Evolutionary conservation across 2,329 filamentous ascomycete species (phyloP).

Genomic region (Davidsoniella neocaledoniae): DNA sequence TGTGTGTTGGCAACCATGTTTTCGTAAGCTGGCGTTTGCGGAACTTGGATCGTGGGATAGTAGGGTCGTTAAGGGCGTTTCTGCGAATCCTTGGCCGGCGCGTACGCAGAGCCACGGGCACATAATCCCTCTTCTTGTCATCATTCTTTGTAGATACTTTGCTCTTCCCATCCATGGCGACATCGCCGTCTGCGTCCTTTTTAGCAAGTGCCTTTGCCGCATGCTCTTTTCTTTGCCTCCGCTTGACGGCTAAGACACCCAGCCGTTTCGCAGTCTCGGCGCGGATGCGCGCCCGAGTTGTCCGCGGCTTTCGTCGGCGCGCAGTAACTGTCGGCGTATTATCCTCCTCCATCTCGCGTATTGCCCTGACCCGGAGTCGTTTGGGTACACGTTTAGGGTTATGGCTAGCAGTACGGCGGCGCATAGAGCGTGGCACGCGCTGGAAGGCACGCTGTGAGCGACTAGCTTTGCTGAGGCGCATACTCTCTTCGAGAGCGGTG

Average conservation of each 20-base stretch:
- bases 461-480: constrained; percentile 51
- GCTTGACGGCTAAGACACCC: constrained; percentile 42
- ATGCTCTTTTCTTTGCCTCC: constrained; percentile 25
- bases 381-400: constrained; percentile 83
- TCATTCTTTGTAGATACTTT: not conserved
- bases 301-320: constrained; percentile 43
- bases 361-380: constrained; percentile 52
- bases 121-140: not conserved
- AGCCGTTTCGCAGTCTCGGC: constrained; percentile 61
- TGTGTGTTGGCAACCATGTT: constrained; percentile 85
- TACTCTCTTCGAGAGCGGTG: constrained; percentile 63
- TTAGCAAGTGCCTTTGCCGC: constrained; percentile 19
- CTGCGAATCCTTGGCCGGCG: constrained; percentile 50
- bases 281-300: constrained; percentile 43
- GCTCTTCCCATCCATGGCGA: constrained; percentile 1
- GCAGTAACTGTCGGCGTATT: constrained; percentile 70
- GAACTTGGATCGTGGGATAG: constrained; percentile 46
- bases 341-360: constrained; percentile 64
- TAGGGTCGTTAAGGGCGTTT: constrained; percentile 47
- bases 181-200: constrained; percentile 12
- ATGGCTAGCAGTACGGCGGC: constrained; percentile 81
- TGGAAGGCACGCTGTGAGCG: constrained; percentile 67
- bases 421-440: constrained; percentile 67
- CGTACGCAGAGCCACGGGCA: not conserved
- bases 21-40: constrained; percentile 75